Evolutionary conservation across 352 stramenopile species (phyloP), one percentile per base, ranked within the genome.

Genomic region (Globisporangium parvum): DNA sequence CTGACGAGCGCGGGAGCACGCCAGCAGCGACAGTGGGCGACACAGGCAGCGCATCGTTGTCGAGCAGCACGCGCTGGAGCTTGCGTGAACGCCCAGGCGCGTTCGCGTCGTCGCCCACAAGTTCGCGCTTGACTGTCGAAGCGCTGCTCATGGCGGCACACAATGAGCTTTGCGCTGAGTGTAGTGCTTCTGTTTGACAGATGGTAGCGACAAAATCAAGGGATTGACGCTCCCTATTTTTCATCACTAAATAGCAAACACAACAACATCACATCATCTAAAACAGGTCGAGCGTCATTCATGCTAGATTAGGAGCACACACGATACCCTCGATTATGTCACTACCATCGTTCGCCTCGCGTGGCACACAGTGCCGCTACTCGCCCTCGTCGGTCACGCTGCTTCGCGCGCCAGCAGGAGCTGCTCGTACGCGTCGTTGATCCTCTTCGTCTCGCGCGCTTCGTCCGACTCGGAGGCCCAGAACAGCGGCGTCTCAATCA

Each of bases 401-500:
- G 31, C 31, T 33, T 45, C 49, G 20, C 49, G 49, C 33, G 49
- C 31, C 11, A 54, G 49, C 12, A 54, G 23, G 15, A 48, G 23
- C 17, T 37, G 51, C 39, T 57, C 51, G 37, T 57, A 57, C 39
- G 26, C 51, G 26, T 40, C 39, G n/a, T 57, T 57, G 40, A 57
- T 49, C 41, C 24, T 33, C 37, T 47, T 40, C 15, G 20, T 49
- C 39, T 57, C 26, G 23, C 37, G 51, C 24, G 20, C 41, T 26
- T 57, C 51, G 21, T 57, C 39, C 2, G 21, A 17, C 24, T 49
- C 51, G 2, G 23, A 31, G 9, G 24, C n/a, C 51, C 51, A 57
- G 51, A 57, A 57, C 4, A 28, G 15, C 26, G 51, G 51, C 18
- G 65, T 60, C 37, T 68, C 65, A 8, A 72, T 42, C n/a, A 72